These are phyloP conservation scores for Solanum etuberosum DNA, from an alignment of 257 asterid genomes.

Conservation along the genomic window DNA sequence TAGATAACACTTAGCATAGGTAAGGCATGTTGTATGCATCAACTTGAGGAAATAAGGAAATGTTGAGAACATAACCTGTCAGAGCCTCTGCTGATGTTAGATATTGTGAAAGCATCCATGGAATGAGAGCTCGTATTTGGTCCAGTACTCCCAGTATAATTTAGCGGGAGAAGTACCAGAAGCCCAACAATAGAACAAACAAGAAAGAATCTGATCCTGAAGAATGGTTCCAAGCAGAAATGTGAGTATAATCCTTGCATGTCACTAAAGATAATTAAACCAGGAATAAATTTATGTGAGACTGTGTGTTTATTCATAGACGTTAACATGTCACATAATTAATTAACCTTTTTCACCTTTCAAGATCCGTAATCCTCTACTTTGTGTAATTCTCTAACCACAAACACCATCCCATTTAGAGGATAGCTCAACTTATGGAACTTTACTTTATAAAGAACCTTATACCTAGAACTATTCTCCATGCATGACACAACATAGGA, in stretches of 20 bases:
- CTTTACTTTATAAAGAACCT: neutral
- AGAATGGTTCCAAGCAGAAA: neutral
- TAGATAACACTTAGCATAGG: neutral
- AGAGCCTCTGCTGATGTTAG: constrained; percentile 67
- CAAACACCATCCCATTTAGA: neutral
- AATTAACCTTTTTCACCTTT: neutral
- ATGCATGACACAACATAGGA: neutral
- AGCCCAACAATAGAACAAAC: constrained; percentile 65
- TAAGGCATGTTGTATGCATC: neutral
- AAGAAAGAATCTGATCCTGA: constrained; percentile 79
- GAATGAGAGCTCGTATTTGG: constrained; percentile 26
- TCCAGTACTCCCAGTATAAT: constrained; percentile 42
- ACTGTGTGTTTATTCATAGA: neutral
- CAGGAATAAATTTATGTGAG: neutral
- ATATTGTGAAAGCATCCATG: constrained; percentile 74
- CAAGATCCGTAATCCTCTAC: neutral
- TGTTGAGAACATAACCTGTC: constrained; percentile 37
- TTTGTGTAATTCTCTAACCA: neutral
- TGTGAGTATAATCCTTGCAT: neutral
- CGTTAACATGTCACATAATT: too few relatives aligned
- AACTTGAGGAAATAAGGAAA: neutral
- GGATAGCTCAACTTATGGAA: neutral
- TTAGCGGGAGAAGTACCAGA: constrained; percentile 60
- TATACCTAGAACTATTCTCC: neutral
- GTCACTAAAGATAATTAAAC: neutral